Percentiles rank a stretch among this genome's conserved stretches.
Conservation (phyloP, 495 filamentous ascomycete genomes). For the Neurospora sp. region DNA sequence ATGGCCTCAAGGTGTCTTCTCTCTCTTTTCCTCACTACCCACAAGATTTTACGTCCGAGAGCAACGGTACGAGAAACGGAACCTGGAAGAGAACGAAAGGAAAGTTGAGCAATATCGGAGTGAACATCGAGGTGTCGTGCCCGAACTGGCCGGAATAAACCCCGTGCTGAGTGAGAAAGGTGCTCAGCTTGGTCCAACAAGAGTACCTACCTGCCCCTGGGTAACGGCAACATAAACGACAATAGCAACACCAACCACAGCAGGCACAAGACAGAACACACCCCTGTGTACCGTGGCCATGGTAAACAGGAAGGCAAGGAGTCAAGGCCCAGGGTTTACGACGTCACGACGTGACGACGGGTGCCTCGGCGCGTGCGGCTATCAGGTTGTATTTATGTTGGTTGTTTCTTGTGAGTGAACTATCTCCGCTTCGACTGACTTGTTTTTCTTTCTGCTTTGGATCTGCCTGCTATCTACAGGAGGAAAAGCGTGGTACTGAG, state of each 20-base stretch:
- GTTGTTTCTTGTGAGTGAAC: not conserved
- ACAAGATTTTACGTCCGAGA: not conserved
- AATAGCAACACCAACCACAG: not conserved
- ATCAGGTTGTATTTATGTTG: not conserved
- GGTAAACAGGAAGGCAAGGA: not conserved
- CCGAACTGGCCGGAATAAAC: not conserved
- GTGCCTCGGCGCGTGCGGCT: not conserved
- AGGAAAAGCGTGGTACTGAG: not conserved
- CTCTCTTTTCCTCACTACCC: not conserved
- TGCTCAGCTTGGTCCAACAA: not conserved
- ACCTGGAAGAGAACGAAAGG: not conserved
- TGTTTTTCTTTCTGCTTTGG: not conserved
- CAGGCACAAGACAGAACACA: not conserved
- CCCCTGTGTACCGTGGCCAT: not conserved
- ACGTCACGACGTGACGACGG: not conserved
- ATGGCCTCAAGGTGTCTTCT: not conserved
- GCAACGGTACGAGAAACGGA: not conserved
- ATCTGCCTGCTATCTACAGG: not conserved
- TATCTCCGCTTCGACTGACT: not conserved
- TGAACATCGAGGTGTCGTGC: not conserved
- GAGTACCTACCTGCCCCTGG: not conserved
- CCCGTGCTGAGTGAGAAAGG: not conserved
- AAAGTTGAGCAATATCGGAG: not conserved
- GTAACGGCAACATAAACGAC: not conserved
- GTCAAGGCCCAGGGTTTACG: not conserved